Conservation (phyloP, 345 rosid species). For the Aquilaria malaccensis region DNA sequence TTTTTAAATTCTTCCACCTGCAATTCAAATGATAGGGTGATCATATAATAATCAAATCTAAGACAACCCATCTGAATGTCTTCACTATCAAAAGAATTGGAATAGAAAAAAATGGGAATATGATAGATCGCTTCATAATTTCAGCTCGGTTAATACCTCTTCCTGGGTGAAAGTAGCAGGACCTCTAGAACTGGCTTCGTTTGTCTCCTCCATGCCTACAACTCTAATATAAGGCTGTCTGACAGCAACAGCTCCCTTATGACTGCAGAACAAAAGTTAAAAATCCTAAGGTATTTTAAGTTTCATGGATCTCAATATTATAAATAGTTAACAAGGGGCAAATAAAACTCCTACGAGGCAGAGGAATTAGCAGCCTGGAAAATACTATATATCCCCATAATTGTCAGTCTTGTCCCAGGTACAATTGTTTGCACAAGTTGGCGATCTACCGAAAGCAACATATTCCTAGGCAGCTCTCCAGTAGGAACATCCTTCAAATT, state of each 20-base stretch:
- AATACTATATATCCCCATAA: slow-evolving; percentile 92
- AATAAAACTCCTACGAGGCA: slow-evolving; percentile 43
- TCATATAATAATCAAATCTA: neutral
- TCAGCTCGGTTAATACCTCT: slow-evolving; percentile 46
- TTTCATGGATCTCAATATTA: neutral
- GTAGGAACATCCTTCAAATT: slow-evolving; percentile 85
- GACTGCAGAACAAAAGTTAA: slow-evolving; percentile 35
- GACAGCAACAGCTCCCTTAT: slow-evolving; percentile 89
- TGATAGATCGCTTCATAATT: too few relatives aligned
- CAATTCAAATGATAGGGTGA: slow-evolving; percentile 1
- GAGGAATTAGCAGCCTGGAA: slow-evolving; percentile 79
- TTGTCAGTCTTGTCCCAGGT: slow-evolving; percentile 87
- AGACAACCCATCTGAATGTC: neutral
- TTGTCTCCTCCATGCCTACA: slow-evolving; percentile 80
- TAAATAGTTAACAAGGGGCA: neutral
- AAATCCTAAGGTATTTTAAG: neutral
- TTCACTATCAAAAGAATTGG: neutral
- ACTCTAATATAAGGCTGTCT: slow-evolving; percentile 93
- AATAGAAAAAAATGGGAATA: neutral
- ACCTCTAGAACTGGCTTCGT: slow-evolving; percentile 72
- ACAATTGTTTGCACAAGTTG: slow-evolving; percentile 85
- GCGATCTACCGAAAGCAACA: slow-evolving; percentile 90
- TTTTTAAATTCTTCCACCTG: slow-evolving; percentile 92
- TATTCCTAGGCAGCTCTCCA: slow-evolving; percentile 98
- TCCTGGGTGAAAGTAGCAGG: slow-evolving; percentile 67